Evolutionary conservation across 768 basidiomycete genomes (phyloP), one percentile per base, ranked within the genome.

Genomic region (Leccinum subtestaceum): DNA sequence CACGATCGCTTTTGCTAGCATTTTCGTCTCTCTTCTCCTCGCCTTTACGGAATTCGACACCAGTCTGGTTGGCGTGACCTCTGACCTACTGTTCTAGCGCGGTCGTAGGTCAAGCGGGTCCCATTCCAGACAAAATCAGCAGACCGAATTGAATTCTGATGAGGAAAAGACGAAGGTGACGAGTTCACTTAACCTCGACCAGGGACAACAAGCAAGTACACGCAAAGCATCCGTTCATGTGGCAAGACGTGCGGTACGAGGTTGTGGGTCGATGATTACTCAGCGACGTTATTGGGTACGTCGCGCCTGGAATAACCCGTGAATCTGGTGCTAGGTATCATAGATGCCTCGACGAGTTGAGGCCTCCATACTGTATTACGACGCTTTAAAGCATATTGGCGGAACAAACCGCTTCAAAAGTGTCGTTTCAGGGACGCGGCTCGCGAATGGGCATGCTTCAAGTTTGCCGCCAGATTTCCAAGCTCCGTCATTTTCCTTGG

Each of bases 21-120:
- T 71, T 61, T 93, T 91, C 71, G 68, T 86, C 59, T 31, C 70
- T 7, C 65, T 79, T n/a, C 81, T 87, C 17, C 75, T 91, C 58
- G 3, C 82, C 36, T 81, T 87, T 70, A 84, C 87, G 1, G 85
- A 90, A 74, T 69, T 74, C 59, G 80, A 79, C 95, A 94, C 25
- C 25, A 25, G 25, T 25, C 25, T 25, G 25, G 25, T 25, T 25
- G 25, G 25, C 25, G 25, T 25, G 25, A 25, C 25, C 25, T 25
- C 25, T 25, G 25, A 25, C 25, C 25, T 25, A 25, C 25, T 25
- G 25, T 25, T 25, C 25, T 25, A 25, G 25, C 25, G 25, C 25
- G 25, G 25, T 25, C 25, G 25, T 25, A 25, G 25, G 25, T 25
- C 25, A 25, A 25, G 25, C 25, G 25, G 25, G 25, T 25, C 25